These are phyloP conservation scores for Platanthera guangdongensis DNA, from an alignment of 106 monocot genomes.

Conservation along the genomic window DNA sequence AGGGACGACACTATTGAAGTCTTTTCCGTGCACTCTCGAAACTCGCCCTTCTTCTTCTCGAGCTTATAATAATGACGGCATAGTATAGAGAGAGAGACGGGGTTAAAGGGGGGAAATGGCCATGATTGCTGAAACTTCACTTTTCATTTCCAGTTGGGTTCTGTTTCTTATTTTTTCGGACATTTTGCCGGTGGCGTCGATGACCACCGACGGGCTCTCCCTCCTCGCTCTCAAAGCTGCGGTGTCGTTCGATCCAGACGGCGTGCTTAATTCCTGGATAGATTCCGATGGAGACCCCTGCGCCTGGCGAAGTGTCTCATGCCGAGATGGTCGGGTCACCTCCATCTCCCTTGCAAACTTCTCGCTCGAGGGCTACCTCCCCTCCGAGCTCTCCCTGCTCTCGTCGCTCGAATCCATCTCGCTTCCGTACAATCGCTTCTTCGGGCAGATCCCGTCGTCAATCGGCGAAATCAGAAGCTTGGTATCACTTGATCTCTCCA, in stretches of 20 bases:
- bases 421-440: conserved; percentile 53
- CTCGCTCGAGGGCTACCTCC: conserved; percentile 61
- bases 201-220: conserved; percentile 65
- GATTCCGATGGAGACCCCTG: conserved; percentile 49
- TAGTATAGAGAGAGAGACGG: no score
- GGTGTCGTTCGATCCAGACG: conserved; percentile 52
- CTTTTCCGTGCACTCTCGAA: neutral
- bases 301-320: conserved; percentile 53
- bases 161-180: neutral
- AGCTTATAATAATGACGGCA: neutral
- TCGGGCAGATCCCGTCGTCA: conserved; percentile 58
- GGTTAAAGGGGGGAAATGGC: neutral
- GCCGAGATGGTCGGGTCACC: conserved; percentile 32
- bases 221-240: conserved; percentile 77
- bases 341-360: conserved; percentile 36
- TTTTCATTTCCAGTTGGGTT: neutral
- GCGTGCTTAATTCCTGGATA: conserved; percentile 41
- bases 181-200: conserved; percentile 5
- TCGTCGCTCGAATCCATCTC: conserved; percentile 49
- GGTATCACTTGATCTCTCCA: conserved; percentile 61
- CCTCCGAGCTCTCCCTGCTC: conserved; percentile 38
- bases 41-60: neutral
- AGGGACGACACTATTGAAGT: neutral
- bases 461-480: conserved; percentile 49
- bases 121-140: neutral